Evolutionary conservation across 345 rosid genomes (phyloP), one percentile per base, ranked within the genome.

Genomic region (Salix suchowensis): DNA sequence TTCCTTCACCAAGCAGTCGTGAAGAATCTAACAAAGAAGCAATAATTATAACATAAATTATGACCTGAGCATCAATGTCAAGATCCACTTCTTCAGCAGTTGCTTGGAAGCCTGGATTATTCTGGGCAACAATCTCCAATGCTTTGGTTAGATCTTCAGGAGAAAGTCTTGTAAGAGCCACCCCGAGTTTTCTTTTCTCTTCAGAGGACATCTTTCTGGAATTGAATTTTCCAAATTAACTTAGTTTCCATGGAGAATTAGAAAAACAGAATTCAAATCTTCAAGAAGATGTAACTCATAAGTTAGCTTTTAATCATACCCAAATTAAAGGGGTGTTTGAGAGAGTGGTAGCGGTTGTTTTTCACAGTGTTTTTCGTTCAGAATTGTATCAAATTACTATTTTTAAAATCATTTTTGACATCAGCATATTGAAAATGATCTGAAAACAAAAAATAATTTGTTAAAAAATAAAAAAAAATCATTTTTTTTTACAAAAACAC

Each of bases 61-160:
- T 74, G 50, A 89, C 94, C 91, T 87, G 93, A 42, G 86, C 90
- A 86, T 96, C 99, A 75, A 94, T 92, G 80, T 92, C 95, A 40
- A 96, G 93, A 69, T 88, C 90, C 79, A 96, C 90, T 83, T 89
- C 93, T 76, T 89, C 97, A 8, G 94, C 97, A 44, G 80, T 84
- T 68, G 91, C 77, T 82, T 85, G 89, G 77, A 96, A 90, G 76
- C 78, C 81, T 0, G 92, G 89, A 79, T 92, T 84, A 81, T 78
- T 85, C 81, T 92, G 89, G 82, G 99, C 96, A 79, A 94, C 92
- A 68, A 96, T 92, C 77, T 87, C 89, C 85, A 96, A 76, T 37
- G 90, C 97, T 84, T 86, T 92, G 12, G 80, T 86, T 50, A 96
- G 91, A 84, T 96, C 97, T 76, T 94, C 97, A 0, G 95, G 87